Base-by-base conservation (phyloP, 495 filamentous ascomycete genomes). In the Talaromyces borbonicus region DNA sequence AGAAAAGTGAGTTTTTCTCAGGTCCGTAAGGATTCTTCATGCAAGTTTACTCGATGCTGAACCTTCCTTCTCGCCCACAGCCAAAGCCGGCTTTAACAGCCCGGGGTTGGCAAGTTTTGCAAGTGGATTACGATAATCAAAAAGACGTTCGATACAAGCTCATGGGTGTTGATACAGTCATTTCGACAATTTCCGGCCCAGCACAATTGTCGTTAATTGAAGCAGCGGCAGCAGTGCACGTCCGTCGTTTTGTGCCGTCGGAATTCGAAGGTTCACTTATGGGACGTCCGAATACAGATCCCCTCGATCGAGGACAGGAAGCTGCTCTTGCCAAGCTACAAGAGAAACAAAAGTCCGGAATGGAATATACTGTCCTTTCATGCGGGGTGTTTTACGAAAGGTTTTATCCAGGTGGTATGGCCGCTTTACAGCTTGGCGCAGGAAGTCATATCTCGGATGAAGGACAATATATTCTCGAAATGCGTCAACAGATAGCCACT, bases 341-440 rank as follows among this genome's bases (percentile, higher is more conserved):
- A 31, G 58, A 72, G 49, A 73, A 74, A 48, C 64, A 61, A 8
- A 57, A 57, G 15, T 30, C 24, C 15, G 68, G 56, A 18, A 78
- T 86, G 65, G 63, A 75, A 32, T 84, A 70, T 46, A 82, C 82
- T 3, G 68, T 79, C 27, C 85, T 88, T 50, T 73, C 75, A 1
- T 88, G 84, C 56, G 84, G 84, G 27, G 55, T 86, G n/a, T 78
- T 87, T 52, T 86, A 85, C 66, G 84, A 88, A 54, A 67, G 83
- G 8, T 87, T 88, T 56, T 73, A 68, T 7, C 78, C 75, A 8
- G 77, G 75, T 8, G 84, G 84, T 3, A 62, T 88, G 39, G 60
- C 61, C 16, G 57, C 62, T 2, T 71, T 69, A 42, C 59, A 66
- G 3, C 78, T 87, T 26, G 79, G 81, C 7, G 46, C 55, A 14